Percentiles rank a stretch among this genome's conserved stretches.
These are phyloP conservation scores for Dactylellina haptotyla DNA, from an alignment of 2,329 filamentous ascomycete genomes.

Conservation along the genomic window DNA sequence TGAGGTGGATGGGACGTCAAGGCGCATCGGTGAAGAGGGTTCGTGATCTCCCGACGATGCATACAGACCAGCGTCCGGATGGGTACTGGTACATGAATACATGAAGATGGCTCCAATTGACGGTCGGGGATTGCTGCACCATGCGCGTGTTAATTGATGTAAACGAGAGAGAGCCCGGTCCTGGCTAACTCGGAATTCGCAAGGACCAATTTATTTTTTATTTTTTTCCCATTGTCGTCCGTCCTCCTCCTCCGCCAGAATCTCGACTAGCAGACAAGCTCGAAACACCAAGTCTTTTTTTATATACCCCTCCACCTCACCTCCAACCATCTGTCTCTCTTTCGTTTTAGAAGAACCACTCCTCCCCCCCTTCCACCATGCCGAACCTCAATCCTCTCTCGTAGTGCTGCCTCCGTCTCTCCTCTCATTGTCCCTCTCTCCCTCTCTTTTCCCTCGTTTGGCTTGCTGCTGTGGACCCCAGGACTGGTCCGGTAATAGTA, in stretches of 20 bases:
- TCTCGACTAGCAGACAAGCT: too few relatives aligned
- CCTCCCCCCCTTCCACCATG: conserved; percentile 31
- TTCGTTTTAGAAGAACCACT: not conserved
- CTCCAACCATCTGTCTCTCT: not conserved
- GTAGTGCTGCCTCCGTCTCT: conserved; percentile 14
- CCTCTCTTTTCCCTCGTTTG: conserved; percentile 33
- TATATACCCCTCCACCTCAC: conserved; percentile 27
- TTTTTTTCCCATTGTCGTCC: conserved; percentile 2
- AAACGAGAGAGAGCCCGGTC: too few relatives aligned
- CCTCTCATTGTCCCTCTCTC: not conserved
- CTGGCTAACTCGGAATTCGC: too few relatives aligned
- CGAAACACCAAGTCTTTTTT: too few relatives aligned
- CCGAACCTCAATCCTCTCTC: conserved; percentile 39
- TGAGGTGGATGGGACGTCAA: too few relatives aligned
- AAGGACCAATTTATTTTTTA: not conserved
- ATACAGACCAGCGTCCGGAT: too few relatives aligned
- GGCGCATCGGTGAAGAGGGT: not conserved
- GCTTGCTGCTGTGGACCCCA: conserved; percentile 16
- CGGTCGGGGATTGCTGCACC: not conserved
- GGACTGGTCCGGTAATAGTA: not conserved
- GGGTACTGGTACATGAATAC: not conserved
- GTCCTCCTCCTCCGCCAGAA: not conserved
- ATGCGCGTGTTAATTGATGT: not conserved
- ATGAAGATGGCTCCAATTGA: not conserved
- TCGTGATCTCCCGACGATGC: not conserved